Conservation (phyloP, 164 flowering plant species). For the grape (Vitis vinifera) region DNA sequence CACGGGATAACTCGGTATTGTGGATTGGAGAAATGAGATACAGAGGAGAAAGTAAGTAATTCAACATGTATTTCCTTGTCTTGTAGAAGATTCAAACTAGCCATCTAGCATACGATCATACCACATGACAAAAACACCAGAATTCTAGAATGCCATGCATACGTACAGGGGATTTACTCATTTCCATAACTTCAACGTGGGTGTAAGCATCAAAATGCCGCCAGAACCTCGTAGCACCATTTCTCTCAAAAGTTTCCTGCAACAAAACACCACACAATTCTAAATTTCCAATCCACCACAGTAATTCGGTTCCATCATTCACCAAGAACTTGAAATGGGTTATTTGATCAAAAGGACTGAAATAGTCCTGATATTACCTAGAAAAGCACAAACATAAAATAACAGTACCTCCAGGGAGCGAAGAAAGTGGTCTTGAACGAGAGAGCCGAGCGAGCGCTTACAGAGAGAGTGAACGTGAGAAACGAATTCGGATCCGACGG, state of each 20-base stretch:
- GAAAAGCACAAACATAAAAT: background rate
- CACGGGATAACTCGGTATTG: too few relatives aligned
- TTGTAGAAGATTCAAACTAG: background rate
- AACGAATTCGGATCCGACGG: slow-evolving; percentile 40
- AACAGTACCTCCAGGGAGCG: slow-evolving; percentile 53
- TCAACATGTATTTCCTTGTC: too few relatives aligned
- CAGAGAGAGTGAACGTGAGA: slow-evolving; percentile 55
- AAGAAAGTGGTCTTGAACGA: slow-evolving; percentile 70
- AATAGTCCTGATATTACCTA: background rate
- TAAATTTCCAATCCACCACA: background rate
- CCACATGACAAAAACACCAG: background rate
- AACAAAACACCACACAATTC: slow-evolving; percentile 14
- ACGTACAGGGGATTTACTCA: slow-evolving; percentile 25
- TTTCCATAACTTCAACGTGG: slow-evolving; percentile 23
- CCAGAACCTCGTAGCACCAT: slow-evolving; percentile 75
- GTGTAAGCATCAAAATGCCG: slow-evolving; percentile 57
- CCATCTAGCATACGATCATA: background rate
- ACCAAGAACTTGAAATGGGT: background rate
- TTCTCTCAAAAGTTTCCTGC: slow-evolving; percentile 70
- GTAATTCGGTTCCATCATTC: too few relatives aligned
- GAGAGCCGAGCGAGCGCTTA: slow-evolving; percentile 59
- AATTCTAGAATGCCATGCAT: background rate
- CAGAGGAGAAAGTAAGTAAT: too few relatives aligned
- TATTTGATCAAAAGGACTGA: background rate
- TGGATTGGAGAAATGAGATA: too few relatives aligned